Evolutionary conservation across 2,329 filamentous ascomycete genomes (phyloP), one percentile per base, ranked within the genome.

Genomic region (Rhexocercosporidium sp.): DNA sequence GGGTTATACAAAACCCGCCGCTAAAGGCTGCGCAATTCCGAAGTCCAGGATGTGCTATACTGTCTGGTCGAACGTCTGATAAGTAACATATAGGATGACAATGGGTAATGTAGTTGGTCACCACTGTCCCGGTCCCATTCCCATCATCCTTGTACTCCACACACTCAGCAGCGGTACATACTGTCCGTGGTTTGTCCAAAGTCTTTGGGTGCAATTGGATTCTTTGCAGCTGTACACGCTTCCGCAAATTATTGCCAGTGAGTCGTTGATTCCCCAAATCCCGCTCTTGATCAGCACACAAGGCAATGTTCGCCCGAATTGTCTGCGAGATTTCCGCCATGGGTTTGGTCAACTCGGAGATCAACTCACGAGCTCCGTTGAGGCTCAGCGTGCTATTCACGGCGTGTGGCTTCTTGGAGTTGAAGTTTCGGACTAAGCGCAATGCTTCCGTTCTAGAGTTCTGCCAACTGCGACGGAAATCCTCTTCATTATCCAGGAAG

Each of bases 371-470:
- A 1, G 79, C 77, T 41, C 77, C 73, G 62, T 82, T 81, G 16
- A 82, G 67, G 57, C 77, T 81, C 20, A 81, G n/a, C 0, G 81
- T 82, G 44, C 72, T 79, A 16, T 74, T 74, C 25, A 80, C 75
- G 3, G 71, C 56, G 66, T 82, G 80, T 0, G 79, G 79, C 7
- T 64, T 49, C 12, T 71, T 66, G 0, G 61, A 2, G 14, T 1
- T 39, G 8, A 14, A 39, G 1, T 8, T 8, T 39, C 8, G 8
- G 34, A 14, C 34, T 14, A 39, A 1, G 34, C 34, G 34, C 34
- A 39, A 2, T 9, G 34, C 34, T 39, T 3, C 34, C 14, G 34
- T 14, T 39, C 34, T 8, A 39, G 2, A 39, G 34, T 39, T 39
- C 34, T 39, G 34, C 2, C 14, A 3, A 39, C 14, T 39, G 34